Base-by-base conservation (phyloP, 768 basidiomycete genomes). In the Gloeopeniophorella convolvens region DNA sequence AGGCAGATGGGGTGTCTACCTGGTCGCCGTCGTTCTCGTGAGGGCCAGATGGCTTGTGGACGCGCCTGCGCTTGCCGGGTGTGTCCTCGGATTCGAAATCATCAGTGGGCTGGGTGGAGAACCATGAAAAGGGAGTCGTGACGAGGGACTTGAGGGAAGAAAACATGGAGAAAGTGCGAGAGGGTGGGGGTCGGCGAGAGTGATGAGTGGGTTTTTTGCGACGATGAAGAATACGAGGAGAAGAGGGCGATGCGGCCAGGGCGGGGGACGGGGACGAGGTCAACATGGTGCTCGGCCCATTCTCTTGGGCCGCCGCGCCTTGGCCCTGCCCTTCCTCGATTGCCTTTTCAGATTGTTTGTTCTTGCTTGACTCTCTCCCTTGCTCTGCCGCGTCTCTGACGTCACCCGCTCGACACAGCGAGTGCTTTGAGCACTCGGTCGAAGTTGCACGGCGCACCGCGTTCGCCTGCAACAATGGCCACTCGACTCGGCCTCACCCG, bases 61-160 rank as follows among this genome's bases (percentile, higher is more conserved):
- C n/a, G 26, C 65, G 62, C 34, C 62, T 62, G 35, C 66, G 63
- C 48, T 68, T 69, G n/a, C 63, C 63, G n/a, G 60, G 56, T n/a
- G 55, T 57, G 51, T 65, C 62, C 49, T 64, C 60, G 28, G 59
- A 51, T 42, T 64, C 63, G 23, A 60, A 58, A 8, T 55, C 42
- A 23, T 56, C 51, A 31, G 47, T 41, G 49, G 59, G 51, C 35
- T 58, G 23, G 30, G 59, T 42, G 24, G 42, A 42, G 45, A 68
- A 59, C 68, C 68, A 69, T 21, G 65, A 45, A 41, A 70, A 56
- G 12, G 63, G 67, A 27, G 63, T 57, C 27, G 66, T 58, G 34
- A 68, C 59, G 54, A 68, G 54, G 56, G 60, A 67, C 61, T 68
- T 68, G 33, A 69, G 48, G 18, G 67, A 56, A 27, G 65, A 63